A percentile compares a stretch with the other conserved stretches of the same genome.
phyloP scores from a whole-genome alignment of 768 basidiomycete genomes.

The Flagelloscypha sp. region DNA sequence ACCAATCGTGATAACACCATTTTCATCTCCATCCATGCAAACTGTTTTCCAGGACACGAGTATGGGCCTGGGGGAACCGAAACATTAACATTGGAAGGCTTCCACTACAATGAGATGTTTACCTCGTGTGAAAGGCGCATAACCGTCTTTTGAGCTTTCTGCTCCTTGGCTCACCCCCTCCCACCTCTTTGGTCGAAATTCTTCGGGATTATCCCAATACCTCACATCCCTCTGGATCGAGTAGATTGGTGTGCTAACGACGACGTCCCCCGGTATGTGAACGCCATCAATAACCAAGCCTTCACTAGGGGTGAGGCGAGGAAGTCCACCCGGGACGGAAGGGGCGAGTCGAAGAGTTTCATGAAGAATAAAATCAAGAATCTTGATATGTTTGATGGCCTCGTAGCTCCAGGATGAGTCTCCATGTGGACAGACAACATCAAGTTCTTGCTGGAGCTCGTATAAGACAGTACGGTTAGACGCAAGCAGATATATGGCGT shows the following conservation, averaged over 20 bases:
- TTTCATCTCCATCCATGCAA: background rate
- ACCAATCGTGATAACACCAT: too few species aligned
- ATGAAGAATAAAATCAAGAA: conserved; percentile 35
- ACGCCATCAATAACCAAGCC: conserved; percentile 1
- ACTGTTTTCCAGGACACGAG: background rate
- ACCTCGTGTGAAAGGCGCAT: too few species aligned
- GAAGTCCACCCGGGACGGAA: conserved; percentile 11
- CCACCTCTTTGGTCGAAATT: conserved; percentile 18
- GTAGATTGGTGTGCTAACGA: background rate
- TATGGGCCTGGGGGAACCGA: background rate
- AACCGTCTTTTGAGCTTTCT: too few species aligned
- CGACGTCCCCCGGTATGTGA: background rate
- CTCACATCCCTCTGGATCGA: conserved; percentile 1
- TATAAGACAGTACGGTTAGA: background rate
- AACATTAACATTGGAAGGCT: conserved; percentile 1
- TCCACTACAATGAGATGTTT: too few species aligned
- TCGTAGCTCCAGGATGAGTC: conserved; percentile 22
- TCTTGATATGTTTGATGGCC: conserved; percentile 31
- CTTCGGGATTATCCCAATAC: conserved; percentile 11
- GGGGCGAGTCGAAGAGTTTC: conserved; percentile 35
- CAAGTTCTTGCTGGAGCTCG: background rate
- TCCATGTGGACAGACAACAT: background rate
- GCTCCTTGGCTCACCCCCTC: background rate
- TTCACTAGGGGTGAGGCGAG: conserved; percentile 1
- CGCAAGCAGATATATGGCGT: background rate